Evolutionary conservation across 2,329 filamentous ascomycete species (phyloP), one percentile per base, ranked within the genome.

Genomic region (Penicillium sp.): DNA sequence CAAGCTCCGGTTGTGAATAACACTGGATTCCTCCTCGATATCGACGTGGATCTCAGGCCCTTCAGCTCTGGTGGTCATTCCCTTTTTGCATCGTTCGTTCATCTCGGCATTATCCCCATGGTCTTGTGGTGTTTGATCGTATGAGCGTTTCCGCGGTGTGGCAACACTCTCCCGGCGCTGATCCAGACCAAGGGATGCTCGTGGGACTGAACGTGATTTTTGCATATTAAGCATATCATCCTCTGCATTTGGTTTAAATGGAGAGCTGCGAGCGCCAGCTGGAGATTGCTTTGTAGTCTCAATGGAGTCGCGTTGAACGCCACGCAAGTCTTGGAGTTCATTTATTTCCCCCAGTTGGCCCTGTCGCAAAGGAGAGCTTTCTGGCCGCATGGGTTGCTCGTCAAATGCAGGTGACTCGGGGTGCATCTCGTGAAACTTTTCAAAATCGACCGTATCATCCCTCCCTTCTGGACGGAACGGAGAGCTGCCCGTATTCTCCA

Each of bases 301-400:
- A 13, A 19, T 36, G 13, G 39, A 15, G 4, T 27, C 10, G 14
- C 14, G 28, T 14, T 31, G 8, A 16, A 11, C 4, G 5, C 14
- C 28, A 16, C 6, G 14, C 8, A 31, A 5, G 6, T 8, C 46
- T 16, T 48, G 47, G 14, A 53, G 33, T 29, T 60, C 60, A 7
- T 55, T 51, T 3, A 54, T 56, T 20, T 58, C 49, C 16, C 63
- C 58, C 28, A 51, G 46, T 4, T 34, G 50, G 25, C 56, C 48
- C 11, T 48, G 48, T 15, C 59, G 57, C 38, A 65, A 64, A 0
- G 65, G 63, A 2, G 64, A 69, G 33, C 60, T 65, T 7, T 53
- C 54, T 2, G 46, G 47, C n/a, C 35, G 20, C 15, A 15, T 5
- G 4, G 14, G 16, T 11, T 42, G 30, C 8, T 41, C 40, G 10